Evolutionary conservation across 345 rosid species (phyloP).

Genomic region (Melaleuca quinquenervia): DNA sequence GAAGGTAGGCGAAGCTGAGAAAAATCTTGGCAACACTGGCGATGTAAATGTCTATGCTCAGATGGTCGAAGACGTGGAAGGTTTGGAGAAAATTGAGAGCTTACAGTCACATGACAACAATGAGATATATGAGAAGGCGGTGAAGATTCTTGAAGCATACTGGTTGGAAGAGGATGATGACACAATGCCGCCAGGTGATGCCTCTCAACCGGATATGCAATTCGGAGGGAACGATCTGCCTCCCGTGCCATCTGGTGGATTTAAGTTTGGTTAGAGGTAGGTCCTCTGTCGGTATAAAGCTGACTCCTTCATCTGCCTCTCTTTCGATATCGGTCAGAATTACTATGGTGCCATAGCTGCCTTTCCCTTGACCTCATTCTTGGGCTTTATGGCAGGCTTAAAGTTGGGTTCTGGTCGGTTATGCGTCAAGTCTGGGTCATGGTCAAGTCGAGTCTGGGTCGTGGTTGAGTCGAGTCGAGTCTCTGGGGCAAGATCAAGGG

Average conservation of each 20-base stretch:
- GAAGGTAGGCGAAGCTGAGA: constrained; percentile 54
- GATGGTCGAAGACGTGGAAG: constrained; percentile 45
- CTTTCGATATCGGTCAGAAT: background rate
- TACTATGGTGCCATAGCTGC: background rate
- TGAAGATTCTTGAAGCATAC: constrained; percentile 44
- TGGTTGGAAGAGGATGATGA: constrained; percentile 52
- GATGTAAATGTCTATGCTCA: constrained; percentile 38
- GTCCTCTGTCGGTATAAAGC: background rate
- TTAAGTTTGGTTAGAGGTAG: constrained; percentile 36
- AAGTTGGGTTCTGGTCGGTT: background rate
- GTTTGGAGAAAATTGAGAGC: constrained; percentile 47
- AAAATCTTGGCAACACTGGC: constrained; percentile 20
- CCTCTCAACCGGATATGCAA: constrained; percentile 30
- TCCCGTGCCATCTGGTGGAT: constrained; percentile 53
- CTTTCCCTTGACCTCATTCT: background rate
- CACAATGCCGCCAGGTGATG: constrained; percentile 42
- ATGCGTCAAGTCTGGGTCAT: background rate
- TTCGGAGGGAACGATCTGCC: constrained; percentile 38
- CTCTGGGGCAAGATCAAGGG: background rate
- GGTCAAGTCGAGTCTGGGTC: background rate
- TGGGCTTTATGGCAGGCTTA: background rate
- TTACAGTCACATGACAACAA: constrained; percentile 43
- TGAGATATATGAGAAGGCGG: constrained; percentile 52
- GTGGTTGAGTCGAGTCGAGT: background rate
- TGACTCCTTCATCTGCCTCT: background rate